Evolutionary conservation across 2,329 filamentous ascomycete species (phyloP), one percentile per base, ranked within the genome.

Genomic region (Pseudomassariella vexata): DNA sequence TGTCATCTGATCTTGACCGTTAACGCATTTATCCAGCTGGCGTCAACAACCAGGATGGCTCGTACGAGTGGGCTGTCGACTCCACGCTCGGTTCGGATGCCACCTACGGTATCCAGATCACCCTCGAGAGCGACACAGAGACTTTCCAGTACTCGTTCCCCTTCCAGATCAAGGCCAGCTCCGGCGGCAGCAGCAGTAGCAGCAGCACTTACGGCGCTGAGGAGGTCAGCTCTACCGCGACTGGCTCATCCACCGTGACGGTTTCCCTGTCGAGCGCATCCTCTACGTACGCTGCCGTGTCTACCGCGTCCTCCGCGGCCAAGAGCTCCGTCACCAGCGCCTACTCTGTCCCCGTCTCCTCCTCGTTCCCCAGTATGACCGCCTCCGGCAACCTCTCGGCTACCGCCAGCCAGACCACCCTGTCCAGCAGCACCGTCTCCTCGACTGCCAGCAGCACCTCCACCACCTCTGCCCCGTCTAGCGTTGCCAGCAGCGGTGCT

Each of bases 121-220:
- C 54, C 40, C 62, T 68, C 21, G 65, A 71, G 44, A 57, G 54
- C 41, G 50, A 76, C 58, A 33, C 59, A 15, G 41, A 30, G 9
- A 56, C 66, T 50, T 76, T 73, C 67, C 75, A 81, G 66, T 80
- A 70, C 67, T 76, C 73, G 35, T 69, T 68, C 62, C 73, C 73
- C 46, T 82, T 82, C 65, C 46, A 61, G 49, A 75, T 77, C 48
- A 49, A 51, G 34, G 59, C 50, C 28, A 50, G 39, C 27, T 47
- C 39, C 17, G 43, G 41, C 40, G 34, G 37, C 40, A 17, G 9
- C 32, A 36, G 14, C 30, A 23, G 21, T 21, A 25, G 25, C 31
- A 36, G 23, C 36, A 11, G 19, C 36, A 21, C 12, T 20, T 19
- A 12, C 28, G 28, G 9, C 11, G 12, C 28, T 5, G n/a, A 28